These are phyloP conservation scores for Neurospora sp. DNA, from an alignment of 495 filamentous ascomycete species.

Conservation along the genomic window DNA sequence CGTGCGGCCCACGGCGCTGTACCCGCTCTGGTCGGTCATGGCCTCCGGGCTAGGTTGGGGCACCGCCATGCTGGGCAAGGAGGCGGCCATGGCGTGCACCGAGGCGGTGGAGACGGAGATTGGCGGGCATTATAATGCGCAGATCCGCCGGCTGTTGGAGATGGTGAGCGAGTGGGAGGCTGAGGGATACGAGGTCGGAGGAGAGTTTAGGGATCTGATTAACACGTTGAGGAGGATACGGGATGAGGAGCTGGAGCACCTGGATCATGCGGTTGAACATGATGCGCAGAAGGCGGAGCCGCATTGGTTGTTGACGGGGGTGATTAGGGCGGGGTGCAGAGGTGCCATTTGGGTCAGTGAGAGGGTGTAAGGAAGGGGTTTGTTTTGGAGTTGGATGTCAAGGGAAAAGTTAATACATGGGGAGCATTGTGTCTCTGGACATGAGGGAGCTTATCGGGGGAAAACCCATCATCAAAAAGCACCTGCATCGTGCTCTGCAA, in stretches of 20 bases:
- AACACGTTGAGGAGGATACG: constrained; percentile 68
- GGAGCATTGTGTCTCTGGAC: not conserved
- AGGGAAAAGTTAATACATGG: not conserved
- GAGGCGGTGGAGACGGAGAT: constrained; percentile 99
- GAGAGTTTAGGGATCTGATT: constrained; percentile 66
- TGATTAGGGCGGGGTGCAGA: constrained; percentile 79
- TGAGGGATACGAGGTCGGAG: constrained; percentile 64
- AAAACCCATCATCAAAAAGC: not conserved
- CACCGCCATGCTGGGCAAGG: constrained; percentile 79
- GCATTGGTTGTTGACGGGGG: constrained; percentile 78
- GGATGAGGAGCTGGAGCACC: constrained; percentile 93
- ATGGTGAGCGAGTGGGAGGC: constrained; percentile 61
- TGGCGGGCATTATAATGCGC: constrained; percentile 88
- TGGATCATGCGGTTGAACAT: constrained; percentile 89
- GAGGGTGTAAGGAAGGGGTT: constrained; percentile 43
- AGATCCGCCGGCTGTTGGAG: constrained; percentile 67
- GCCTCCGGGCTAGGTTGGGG: constrained; percentile 81
- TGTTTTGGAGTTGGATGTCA: not conserved
- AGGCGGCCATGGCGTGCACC: constrained; percentile 97
- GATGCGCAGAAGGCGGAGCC: constrained; percentile 82
- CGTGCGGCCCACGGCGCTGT: constrained; percentile 87
- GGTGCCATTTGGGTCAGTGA: constrained; percentile 92
- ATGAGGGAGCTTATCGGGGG: not conserved
- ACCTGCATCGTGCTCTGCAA: not conserved
- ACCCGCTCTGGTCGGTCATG: constrained; percentile 78